Evolutionary conservation across 2,329 filamentous ascomycete genomes (phyloP), one percentile per base, ranked within the genome.

Genomic region (Nakataea oryzae): DNA sequence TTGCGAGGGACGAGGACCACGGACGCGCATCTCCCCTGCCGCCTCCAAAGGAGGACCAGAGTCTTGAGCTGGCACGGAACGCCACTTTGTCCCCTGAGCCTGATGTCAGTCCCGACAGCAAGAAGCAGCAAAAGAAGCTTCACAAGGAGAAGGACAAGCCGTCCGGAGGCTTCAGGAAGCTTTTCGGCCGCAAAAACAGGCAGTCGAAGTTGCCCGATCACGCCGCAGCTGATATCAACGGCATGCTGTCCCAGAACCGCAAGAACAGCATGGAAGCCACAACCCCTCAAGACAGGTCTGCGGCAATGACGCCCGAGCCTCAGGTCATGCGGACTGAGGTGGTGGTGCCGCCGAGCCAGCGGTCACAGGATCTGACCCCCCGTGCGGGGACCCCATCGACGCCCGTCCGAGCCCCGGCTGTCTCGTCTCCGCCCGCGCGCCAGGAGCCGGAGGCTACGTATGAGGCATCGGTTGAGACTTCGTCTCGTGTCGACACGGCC

Each of bases 111-210:
- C 76, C 78, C 1, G 78, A 83, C 21, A 73, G 71, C 66, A 78
- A 76, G 69, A 79, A 79, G 70, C 76, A 75, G 64, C 70, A 71
- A 17, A 81, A 81, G 71, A 85, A 83, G 71, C 76, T 84, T 21
- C 82, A 84, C 64, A 86, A 85, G 70, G 64, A 61, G 24, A 65
- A 65, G 62, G 68, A 70, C 63, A 71, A 70, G 62, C 65, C 62
- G 12, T 67, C 70, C 54, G 76, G 77, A 34, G 83, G 85, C 21
- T 79, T 90, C 67, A 82, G 82, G 65, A 88, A 87, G 73, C 76
- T 90, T 55, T 89, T 90, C 69, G 80, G 80, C 58, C 82, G 85
- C 67, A 88, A 85, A 74, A 86, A 58, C 69, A 78, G 81, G 64
- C 69, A 74, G 63, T 86, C 81, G 47, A 88, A 82, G 73, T 68